A percentile compares a stretch with the other conserved stretches of the same genome.
Evolutionary conservation across 225 moss, liverwort and hornwort species (phyloP).

Genomic region (Ulota crispa): DNA sequence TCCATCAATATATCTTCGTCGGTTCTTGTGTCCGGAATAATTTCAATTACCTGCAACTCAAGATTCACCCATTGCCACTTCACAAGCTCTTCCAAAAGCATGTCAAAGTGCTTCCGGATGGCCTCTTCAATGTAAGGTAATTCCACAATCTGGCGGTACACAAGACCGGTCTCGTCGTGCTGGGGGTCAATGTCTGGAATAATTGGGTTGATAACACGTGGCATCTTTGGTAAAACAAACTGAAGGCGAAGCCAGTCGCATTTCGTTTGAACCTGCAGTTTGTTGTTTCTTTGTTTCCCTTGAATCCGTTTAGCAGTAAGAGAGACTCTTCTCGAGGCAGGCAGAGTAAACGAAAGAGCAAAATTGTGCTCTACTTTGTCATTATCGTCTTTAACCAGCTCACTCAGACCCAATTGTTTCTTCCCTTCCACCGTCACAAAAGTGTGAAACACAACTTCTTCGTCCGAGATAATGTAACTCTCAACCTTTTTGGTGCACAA

Average conservation of each 20-base stretch:
- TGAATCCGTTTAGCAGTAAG: conserved; percentile 56
- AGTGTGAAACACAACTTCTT: conserved; percentile 65
- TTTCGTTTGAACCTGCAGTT: conserved; percentile 57
- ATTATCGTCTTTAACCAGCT: conserved; percentile 36
- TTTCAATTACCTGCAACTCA: conserved; percentile 65
- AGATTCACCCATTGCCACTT: conserved; percentile 74
- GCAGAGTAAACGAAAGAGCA: conserved; percentile 18
- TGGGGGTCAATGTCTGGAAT: conserved; percentile 43
- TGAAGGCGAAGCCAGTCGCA: conserved; percentile 79
- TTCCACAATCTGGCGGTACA: conserved; percentile 78
- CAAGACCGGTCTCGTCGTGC: conserved; percentile 28
- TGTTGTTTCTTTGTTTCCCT: conserved; percentile 41
- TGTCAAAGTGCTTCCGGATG: conserved; percentile 52
- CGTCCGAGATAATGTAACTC: conserved; percentile 47
- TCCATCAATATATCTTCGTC: conserved; percentile 67
- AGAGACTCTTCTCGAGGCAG: conserved; percentile 53
- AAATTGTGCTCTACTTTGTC: conserved; percentile 31
- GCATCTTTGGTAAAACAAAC: conserved; percentile 67
- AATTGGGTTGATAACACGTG: conserved; percentile 59
- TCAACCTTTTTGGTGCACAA: conserved; percentile 55
- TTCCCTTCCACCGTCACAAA: conserved; percentile 66
- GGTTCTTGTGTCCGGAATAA: conserved; percentile 51
- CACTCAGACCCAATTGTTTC: conserved; percentile 31
- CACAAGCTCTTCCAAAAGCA: conserved; percentile 52
- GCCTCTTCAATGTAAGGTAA: conserved; percentile 44